Conservation (phyloP, 208 protist genomes). For the Leishmania mexicana region DNA sequence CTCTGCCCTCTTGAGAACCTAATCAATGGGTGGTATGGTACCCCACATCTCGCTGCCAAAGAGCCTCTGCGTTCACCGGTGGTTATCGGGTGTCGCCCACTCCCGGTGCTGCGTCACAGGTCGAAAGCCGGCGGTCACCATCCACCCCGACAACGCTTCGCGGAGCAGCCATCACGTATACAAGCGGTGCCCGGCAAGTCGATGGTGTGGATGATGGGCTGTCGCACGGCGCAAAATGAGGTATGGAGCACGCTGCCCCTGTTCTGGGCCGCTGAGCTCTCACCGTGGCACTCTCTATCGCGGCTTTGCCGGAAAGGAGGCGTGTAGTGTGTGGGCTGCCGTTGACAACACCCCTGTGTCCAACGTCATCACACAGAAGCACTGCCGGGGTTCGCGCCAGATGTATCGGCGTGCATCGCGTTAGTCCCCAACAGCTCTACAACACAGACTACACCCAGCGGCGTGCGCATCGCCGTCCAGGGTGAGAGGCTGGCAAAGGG, state of each 20-base stretch:
- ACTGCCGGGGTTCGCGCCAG: conserved; percentile 46
- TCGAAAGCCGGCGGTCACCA: conserved; percentile 17
- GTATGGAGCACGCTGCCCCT: conserved; percentile 45
- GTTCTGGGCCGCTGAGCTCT: conserved; percentile 38
- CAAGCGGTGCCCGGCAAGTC: conserved; percentile 12
- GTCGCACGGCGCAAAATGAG: conserved; percentile 43
- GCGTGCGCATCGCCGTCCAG: conserved; percentile 32
- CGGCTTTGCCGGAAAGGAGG: conserved; percentile 43
- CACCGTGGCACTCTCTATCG: conserved; percentile 59
- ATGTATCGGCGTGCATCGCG: conserved; percentile 25
- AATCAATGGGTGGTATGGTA: neutral
- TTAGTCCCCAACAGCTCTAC: conserved; percentile 55
- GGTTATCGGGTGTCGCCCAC: neutral
- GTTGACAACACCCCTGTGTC: conserved; percentile 26
- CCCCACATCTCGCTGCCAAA: neutral
- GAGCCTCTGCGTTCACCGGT: neutral
- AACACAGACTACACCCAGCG: conserved; percentile 36
- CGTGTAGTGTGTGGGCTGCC: conserved; percentile 49
- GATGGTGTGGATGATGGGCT: conserved; percentile 27
- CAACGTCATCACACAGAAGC: conserved; percentile 42
- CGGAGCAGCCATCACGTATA: conserved; percentile 14
- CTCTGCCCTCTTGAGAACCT: neutral
- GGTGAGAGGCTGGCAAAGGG: conserved; percentile 9
- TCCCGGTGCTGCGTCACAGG: neutral
- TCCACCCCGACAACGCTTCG: conserved; percentile 44